Evolutionary conservation across 768 basidiomycete genomes (phyloP).

Genomic region (Agrocybe chaxingu): DNA sequence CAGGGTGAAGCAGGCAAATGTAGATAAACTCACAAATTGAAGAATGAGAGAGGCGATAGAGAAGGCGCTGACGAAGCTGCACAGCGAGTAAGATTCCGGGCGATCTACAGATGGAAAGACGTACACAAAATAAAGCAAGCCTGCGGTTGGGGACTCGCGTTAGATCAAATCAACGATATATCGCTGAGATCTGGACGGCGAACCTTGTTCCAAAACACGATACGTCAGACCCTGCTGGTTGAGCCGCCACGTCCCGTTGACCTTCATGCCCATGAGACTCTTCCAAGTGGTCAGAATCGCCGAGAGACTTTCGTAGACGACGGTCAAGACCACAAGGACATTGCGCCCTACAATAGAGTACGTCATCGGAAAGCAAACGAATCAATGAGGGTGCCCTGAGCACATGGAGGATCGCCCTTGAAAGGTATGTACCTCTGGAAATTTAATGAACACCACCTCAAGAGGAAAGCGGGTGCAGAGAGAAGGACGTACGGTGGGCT

Average conservation of each 20-base stretch:
- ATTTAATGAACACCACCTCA: neutral
- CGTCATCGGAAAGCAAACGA: neutral
- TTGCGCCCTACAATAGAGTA: neutral
- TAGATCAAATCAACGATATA: neutral
- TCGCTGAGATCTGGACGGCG: neutral
- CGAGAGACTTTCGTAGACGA: conserved; percentile 1
- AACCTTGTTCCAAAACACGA: conserved; percentile 3
- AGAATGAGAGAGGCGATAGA: no score
- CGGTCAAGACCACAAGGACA: neutral
- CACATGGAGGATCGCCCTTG: no score
- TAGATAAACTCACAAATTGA: neutral
- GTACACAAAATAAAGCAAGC: conserved; percentile 4
- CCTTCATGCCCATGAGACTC: neutral
- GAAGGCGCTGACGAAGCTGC: no score
- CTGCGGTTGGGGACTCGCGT: neutral
- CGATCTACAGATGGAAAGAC: neutral
- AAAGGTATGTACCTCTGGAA: neutral
- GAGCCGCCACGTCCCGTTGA: neutral
- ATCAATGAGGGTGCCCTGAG: no score
- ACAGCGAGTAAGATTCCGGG: no score
- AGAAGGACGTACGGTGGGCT: conserved; percentile 4
- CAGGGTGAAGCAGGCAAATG: no score
- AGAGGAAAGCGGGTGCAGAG: neutral
- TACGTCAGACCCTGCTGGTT: neutral
- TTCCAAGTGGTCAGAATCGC: neutral